These are phyloP conservation scores for Lasiosphaeria hispida DNA, from an alignment of 495 filamentous ascomycete species.

Conservation along the genomic window DNA sequence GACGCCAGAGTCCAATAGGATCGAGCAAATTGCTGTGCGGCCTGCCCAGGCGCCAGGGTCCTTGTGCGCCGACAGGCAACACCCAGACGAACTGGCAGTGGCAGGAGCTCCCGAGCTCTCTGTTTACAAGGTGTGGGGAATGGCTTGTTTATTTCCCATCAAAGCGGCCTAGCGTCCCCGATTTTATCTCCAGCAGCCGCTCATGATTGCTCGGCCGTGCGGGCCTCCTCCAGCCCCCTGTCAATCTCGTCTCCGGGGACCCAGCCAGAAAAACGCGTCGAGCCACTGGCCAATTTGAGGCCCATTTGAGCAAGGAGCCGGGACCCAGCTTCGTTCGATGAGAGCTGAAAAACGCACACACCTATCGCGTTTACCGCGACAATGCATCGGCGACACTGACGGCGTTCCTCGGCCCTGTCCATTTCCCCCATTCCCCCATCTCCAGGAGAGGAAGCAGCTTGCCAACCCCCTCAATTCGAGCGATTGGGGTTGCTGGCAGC, in stretches of 20 bases:
- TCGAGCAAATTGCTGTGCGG: slow-evolving; percentile 19
- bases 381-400: background rate
- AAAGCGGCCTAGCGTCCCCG: slow-evolving; percentile 30
- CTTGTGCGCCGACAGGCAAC: slow-evolving; percentile 13
- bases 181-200: slow-evolving; percentile 12
- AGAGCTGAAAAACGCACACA: slow-evolving; percentile 30
- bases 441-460: no score
- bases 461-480: background rate
- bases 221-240: slow-evolving; percentile 21
- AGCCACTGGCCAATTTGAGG: slow-evolving; percentile 15
- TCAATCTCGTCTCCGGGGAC: slow-evolving; percentile 14
- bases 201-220: slow-evolving; percentile 20
- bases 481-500: background rate
- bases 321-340: slow-evolving; percentile 9
- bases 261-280: slow-evolving; percentile 24
- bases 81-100: slow-evolving; percentile 13
- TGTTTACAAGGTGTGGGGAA: slow-evolving; percentile 37
- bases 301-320: slow-evolving; percentile 26
- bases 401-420: no score
- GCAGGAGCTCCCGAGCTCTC: slow-evolving; percentile 22
- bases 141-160: slow-evolving; percentile 35
- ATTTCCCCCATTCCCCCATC: no score
- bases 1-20: slow-evolving; percentile 26
- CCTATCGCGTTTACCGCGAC: slow-evolving; percentile 14
- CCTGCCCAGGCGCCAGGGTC: slow-evolving; percentile 22